Evolutionary conservation across 1,284 basidiomycete species (phyloP).

Genomic region (Sporisorium exsertum): DNA sequence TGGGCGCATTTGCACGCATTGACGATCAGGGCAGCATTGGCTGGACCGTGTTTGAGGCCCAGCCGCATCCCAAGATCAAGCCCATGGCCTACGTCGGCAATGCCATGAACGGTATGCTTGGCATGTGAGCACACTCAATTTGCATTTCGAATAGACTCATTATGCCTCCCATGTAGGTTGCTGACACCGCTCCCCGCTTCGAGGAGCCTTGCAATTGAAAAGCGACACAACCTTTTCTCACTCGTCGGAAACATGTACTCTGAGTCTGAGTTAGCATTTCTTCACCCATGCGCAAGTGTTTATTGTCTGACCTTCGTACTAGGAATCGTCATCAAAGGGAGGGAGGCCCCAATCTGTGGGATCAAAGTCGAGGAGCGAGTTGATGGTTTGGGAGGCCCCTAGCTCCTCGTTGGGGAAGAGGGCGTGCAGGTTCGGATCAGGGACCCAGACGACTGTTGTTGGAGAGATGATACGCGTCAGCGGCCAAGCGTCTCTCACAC

Average conservation of each 20-base stretch:
- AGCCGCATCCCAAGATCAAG: slow-evolving; percentile 86
- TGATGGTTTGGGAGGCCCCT: slow-evolving; percentile 60
- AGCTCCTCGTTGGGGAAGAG: slow-evolving; percentile 50
- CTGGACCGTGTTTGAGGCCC: slow-evolving; percentile 84
- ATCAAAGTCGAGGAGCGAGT: slow-evolving; percentile 63
- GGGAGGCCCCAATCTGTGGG: slow-evolving; percentile 66
- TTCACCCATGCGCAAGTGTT: neutral
- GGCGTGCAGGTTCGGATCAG: slow-evolving; percentile 57
- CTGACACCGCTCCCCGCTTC: no score
- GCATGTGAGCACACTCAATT: slow-evolving; percentile 20
- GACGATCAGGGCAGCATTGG: slow-evolving; percentile 80
- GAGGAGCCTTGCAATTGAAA: no score
- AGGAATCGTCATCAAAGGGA: slow-evolving; percentile 43
- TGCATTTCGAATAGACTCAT: slow-evolving; percentile 2
- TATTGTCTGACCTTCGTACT: neutral
- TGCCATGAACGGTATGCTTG: slow-evolving; percentile 60
- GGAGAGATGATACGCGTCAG: neutral
- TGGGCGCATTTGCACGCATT: slow-evolving; percentile 74
- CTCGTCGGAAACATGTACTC: slow-evolving; percentile 1
- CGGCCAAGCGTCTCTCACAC: neutral
- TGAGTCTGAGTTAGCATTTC: neutral
- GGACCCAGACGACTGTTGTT: slow-evolving; percentile 65
- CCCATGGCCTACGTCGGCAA: slow-evolving; percentile 83
- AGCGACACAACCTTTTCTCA: neutral
- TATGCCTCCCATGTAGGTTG: no score